Percentiles rank a stretch among this genome's conserved stretches.
These are phyloP conservation scores for Myochromella boudieri DNA, from an alignment of 768 basidiomycete genomes.

Conservation along the genomic window DNA sequence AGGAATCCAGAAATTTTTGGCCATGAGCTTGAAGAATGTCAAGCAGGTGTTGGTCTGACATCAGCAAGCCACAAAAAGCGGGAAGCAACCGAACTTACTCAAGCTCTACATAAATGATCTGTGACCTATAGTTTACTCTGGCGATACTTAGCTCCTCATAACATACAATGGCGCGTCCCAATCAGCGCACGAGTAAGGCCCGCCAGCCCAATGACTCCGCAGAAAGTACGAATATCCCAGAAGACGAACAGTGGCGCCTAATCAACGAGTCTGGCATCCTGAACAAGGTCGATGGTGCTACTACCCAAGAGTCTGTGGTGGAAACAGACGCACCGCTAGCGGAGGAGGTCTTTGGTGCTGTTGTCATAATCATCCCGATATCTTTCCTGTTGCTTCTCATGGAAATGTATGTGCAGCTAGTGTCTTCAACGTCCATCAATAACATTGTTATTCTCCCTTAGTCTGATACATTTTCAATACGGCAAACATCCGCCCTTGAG, in stretches of 20 bases:
- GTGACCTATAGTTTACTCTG: neutral
- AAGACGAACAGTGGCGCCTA: conserved; percentile 79
- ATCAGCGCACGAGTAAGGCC: too few species aligned
- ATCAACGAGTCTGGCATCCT: conserved; percentile 66
- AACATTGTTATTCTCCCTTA: conserved; percentile 30
- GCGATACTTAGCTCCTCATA: too few species aligned
- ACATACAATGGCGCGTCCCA: too few species aligned
- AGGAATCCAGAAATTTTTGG: conserved; percentile 42
- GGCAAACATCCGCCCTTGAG: conserved; percentile 52
- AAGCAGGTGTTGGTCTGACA: conserved; percentile 34
- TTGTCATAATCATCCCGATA: conserved; percentile 69
- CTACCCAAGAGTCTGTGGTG: conserved; percentile 33
- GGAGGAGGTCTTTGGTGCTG: conserved; percentile 71
- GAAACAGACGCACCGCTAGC: conserved; percentile 42
- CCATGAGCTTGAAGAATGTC: conserved; percentile 47
- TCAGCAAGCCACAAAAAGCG: conserved; percentile 2
- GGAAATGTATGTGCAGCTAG: conserved; percentile 66
- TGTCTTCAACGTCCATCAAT: neutral
- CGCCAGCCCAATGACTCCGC: too few species aligned
- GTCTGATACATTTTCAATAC: conserved; percentile 80
- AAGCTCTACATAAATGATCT: neutral
- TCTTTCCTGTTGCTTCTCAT: conserved; percentile 76
- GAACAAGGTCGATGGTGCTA: conserved; percentile 26
- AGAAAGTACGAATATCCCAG: conserved; percentile 59
- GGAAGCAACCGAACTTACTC: too few species aligned